Base-by-base conservation (phyloP, 2,329 filamentous ascomycete species). In the Stagonosporopsis chrysanthemi region DNA sequence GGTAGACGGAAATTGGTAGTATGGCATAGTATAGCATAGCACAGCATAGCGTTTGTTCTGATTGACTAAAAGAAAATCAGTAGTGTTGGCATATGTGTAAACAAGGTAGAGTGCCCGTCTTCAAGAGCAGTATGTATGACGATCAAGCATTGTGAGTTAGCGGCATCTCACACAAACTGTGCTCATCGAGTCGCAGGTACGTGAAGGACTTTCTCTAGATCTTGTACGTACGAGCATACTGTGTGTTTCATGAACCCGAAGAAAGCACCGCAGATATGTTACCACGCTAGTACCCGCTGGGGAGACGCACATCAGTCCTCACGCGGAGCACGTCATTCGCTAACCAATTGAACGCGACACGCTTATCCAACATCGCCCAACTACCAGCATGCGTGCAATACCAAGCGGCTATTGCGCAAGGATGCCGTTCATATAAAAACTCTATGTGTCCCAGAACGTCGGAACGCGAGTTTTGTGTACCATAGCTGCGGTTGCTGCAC, bases 21-120 rank as follows among this genome's bases (percentile, higher is more conserved):
- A 52, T 56, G 55, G 51, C 51, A n/a, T 41, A 58, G 56, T 51
- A 31, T 49, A 54, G 56, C 56, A 26, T 49, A 54, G 56, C 56
- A 31, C 45, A 54, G 56, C 56, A 26, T 49, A 54, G 56, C 56
- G 19, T 58, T 39, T 24, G n/a, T 29, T 24, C 26, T 50, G 44
- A 14, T 9, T 31, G 19, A 39, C 19, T 15, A 24, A 17, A 40
- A 29, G n/a, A 24, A 26, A 15, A 19, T 4, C 29, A 46, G 8
- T 43, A 6, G 24, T 6, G 17, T 38, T 35, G 22, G 4, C 11
- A 36, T 19, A 14, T 28, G 15, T n/a, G 6, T 19, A 19, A 28
- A 28, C 14, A 5, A 5, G 11, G 22, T 9, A 43, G 9, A 35
- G 3, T 22, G 15, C 7, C 5, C 26, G n/a, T 9, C 19, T 4